Evolutionary conservation across 352 stramenopile genomes (phyloP), one percentile per base, ranked within the genome.

Genomic region (Globisporangium barbulae): DNA sequence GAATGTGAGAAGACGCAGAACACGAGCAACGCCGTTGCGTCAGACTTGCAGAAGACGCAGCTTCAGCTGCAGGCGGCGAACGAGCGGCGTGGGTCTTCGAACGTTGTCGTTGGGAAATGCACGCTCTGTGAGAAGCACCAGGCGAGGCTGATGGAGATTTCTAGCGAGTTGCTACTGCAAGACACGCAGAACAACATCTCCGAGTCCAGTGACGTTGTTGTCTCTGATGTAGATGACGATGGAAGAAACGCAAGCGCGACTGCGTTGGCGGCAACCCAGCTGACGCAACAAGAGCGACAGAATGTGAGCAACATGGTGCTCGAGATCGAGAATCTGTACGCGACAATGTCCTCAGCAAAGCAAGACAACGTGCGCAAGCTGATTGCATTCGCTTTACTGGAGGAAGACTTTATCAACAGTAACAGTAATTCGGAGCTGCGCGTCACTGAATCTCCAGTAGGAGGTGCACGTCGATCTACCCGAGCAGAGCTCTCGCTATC

Each of bases 1-100:
- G 81, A 90, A 47, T 86, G 81, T 61, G 77, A 86, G 53, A 90
- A 88, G 45, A 65, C 83, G 2, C 77, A 90, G 52, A 83, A 87
- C 35, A 63, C 67, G 1, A 85, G 82, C 65, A 78, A 74, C 59
- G 61, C 65, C 10, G 33, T 87, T 7, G 60, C 70, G 30, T 53
- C 55, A 0, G 78, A 87, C 49, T 64, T 76, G 12, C 65, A 82
- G 31, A 68, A 74, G 3, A 49, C 66, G 1, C 71, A 66, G 33
- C 64, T 76, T 21, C 61, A 79, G 47, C n/a, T 90, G 56, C 70
- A 53, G 53, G 58, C 9, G 50, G 61, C 33, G 19, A 78, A 39
- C 28, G 65, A 28, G 30, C 54, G 1, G 35, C 52, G 35, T 13
- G 50, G 41, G 42, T 41, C 19, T 17, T 25, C 17, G 22, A 31